Base-by-base conservation (phyloP, 768 basidiomycete genomes). In the Rhizopogon vinicolor region DNA sequence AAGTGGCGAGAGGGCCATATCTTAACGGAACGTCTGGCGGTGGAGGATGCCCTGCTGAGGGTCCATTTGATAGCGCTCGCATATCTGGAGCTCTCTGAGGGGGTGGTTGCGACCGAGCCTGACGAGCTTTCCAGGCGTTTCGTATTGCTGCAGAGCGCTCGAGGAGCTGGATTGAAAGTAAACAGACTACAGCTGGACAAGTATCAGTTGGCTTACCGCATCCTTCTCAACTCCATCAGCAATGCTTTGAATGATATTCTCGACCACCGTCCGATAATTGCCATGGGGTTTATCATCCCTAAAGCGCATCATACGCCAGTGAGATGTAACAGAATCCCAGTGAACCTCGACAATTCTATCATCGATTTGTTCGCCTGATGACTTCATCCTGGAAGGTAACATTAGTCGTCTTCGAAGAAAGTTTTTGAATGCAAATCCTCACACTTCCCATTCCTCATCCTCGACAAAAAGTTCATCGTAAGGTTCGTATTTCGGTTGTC, bases 361-460 rank as follows among this genome's bases (percentile, higher is more conserved):
- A 64, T 99, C 96, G 59, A 87, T 75, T 68, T 98, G 96, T 65
- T 95, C 89, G 7, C 87, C 85, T 1, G 84, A 81, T 5, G 73
- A 71, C 65, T 98, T 98, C 78, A 96, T 78, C 62, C 96, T 98
- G 65, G 16, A 35, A 33, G 57, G 9, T 51, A 31, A 7, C 45
- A 46, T 62, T 3, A 22, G 22, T 49, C 8, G 13, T 7, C 35
- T 41, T 37, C 7, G 45, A 35, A 4, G 33, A 25, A 22, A 18
- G 8, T 19, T 25, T 40, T 31, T 7, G 51, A 13, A 33, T 13
- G 43, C 44, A 46, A 51, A 43, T 53, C 78, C 92, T 62, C 63
- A 96, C 95, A 69, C 75, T 69, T 95, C 93, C 97, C 97, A 99
- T 68, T 97, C 93, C 4, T 85, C 85, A 63, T 98, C 93, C 1